Conservation (phyloP, 208 protist species). For the Acanthamoeba quina region DNA sequence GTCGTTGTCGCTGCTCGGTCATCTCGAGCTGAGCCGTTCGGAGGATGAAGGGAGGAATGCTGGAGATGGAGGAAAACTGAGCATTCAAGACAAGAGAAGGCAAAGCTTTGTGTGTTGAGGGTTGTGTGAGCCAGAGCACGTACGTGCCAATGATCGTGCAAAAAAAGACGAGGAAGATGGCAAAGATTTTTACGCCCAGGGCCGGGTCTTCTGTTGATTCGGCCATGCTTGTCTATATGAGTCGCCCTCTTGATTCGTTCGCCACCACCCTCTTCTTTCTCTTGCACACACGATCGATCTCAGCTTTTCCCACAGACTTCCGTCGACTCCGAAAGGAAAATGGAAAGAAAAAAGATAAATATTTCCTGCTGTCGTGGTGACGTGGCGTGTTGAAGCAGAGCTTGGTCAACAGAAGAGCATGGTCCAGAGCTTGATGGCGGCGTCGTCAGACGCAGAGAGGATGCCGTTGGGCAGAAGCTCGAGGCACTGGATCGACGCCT, state of each 20-base stretch:
- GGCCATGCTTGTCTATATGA: neutral
- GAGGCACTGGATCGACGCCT: constrained; percentile 33
- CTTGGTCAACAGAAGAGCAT: constrained; percentile 70
- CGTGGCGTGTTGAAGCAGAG: too few relatives aligned
- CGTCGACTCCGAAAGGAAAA: neutral
- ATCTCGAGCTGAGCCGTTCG: neutral
- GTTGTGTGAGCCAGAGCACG: neutral
- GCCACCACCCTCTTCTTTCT: too few relatives aligned
- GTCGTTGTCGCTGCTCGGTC: neutral
- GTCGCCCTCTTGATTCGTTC: too few relatives aligned
- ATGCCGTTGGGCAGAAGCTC: constrained; percentile 58
- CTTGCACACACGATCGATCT: too few relatives aligned
- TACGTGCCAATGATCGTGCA: constrained; percentile 52
- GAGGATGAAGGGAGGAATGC: constrained; percentile 7
- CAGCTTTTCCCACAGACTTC: neutral
- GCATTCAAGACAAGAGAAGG: neutral
- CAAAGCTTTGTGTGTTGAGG: neutral
- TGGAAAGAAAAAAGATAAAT: neutral
- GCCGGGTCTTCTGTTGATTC: neutral
- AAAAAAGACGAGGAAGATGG: constrained; percentile 26
- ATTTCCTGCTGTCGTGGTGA: neutral
- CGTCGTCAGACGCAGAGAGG: constrained; percentile 56
- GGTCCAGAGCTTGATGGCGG: constrained; percentile 49
- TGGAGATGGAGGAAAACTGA: neutral
- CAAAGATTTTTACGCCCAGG: constrained; percentile 6